These are phyloP conservation scores for Triticum dicoccoides DNA, from an alignment of 176 grass and related monocot species.

Conservation along the genomic window DNA sequence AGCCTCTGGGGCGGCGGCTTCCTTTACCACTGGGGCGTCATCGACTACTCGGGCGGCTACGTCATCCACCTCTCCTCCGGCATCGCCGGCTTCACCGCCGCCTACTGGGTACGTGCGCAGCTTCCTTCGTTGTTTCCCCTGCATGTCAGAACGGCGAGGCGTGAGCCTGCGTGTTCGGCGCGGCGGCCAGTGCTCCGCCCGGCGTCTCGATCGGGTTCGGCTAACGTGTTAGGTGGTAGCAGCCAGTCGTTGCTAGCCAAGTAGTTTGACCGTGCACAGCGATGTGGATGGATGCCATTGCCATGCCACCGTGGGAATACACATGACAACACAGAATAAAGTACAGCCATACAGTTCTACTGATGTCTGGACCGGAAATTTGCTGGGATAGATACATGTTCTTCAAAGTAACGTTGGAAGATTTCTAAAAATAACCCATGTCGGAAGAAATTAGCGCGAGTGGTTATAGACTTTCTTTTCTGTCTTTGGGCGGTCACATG, in stretches of 20 bases:
- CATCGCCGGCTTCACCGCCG: conserved; percentile 82
- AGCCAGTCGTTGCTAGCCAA: background rate
- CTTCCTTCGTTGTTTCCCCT: no score
- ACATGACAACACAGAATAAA: background rate
- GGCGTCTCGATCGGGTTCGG: background rate
- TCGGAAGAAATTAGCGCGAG: background rate
- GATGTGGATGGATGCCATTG: conserved; percentile 10
- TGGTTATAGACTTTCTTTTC: background rate
- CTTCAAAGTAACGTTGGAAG: background rate
- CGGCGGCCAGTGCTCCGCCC: background rate
- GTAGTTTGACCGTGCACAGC: conserved; percentile 26
- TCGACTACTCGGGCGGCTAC: conserved; percentile 94
- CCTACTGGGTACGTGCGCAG: conserved; percentile 54
- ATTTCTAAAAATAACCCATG: background rate
- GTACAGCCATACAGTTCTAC: no score
- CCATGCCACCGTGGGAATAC: background rate
- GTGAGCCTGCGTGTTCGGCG: background rate
- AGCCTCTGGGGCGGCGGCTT: conserved; percentile 91
- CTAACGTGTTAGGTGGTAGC: conserved; percentile 17
- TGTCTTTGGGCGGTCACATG: conserved; percentile 15
- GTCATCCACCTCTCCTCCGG: conserved; percentile 92
- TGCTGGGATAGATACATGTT: no score
- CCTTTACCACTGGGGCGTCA: conserved; percentile 93
- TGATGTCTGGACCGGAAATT: no score
- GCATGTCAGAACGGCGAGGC: background rate